Conservation (phyloP, 805 yeast genomes). For the Kodamaea fukazawae region DNA sequence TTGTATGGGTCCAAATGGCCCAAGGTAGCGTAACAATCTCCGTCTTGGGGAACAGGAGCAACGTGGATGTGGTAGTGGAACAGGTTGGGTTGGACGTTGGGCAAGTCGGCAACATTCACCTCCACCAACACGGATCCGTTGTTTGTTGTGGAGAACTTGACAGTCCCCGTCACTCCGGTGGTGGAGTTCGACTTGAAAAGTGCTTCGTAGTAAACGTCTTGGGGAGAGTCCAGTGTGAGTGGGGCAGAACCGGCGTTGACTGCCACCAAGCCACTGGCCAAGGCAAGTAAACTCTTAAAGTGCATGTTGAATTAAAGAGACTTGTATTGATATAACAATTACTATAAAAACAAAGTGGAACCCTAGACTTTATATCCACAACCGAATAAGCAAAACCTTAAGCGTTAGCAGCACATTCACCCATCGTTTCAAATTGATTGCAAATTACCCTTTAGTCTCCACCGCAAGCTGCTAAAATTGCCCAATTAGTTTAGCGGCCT, state of each 20-base stretch:
- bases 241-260: constrained; percentile 22
- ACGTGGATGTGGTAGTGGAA: constrained; percentile 40
- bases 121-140: constrained; percentile 32
- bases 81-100: constrained; percentile 32
- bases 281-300: constrained; percentile 1
- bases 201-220: constrained; percentile 26
- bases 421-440: no score
- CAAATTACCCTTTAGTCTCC: no score
- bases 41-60: constrained; percentile 27
- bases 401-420: no score
- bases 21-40: constrained; percentile 28
- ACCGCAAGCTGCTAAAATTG: no score
- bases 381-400: no score
- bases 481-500: no score
- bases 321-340: no score
- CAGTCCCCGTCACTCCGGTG: constrained; percentile 23
- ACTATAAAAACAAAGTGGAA: no score
- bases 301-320: not conserved
- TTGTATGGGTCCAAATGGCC: constrained; percentile 39
- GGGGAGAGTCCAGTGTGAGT: constrained; percentile 25
- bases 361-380: no score
- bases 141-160: constrained; percentile 24
- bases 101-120: constrained; percentile 33
- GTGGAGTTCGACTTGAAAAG: constrained; percentile 18
- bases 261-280: not conserved